These are phyloP conservation scores for Talaromyces sp. DNA, from an alignment of 2,329 filamentous ascomycete genomes.

Conservation along the genomic window DNA sequence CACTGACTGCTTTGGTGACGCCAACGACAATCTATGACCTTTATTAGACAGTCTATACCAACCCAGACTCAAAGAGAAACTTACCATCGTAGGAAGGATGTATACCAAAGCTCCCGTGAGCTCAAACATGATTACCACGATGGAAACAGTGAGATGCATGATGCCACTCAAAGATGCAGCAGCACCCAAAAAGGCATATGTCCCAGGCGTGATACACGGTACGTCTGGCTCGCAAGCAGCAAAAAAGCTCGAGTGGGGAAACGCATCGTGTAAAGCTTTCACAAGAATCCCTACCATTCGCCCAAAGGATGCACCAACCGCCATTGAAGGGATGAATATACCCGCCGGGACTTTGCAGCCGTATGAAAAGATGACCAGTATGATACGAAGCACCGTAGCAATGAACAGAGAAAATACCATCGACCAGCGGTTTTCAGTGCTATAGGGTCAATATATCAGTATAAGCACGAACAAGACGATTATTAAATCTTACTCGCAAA, in stretches of 20 bases:
- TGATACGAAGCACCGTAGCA: constrained; percentile 73
- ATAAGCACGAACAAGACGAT: not conserved
- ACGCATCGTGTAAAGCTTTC: constrained; percentile 77
- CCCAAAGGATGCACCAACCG: constrained; percentile 89
- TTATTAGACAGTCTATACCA: constrained; percentile 5
- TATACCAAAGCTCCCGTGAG: constrained; percentile 95
- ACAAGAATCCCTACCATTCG: constrained; percentile 92
- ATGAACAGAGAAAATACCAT: constrained; percentile 74
- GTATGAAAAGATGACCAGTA: constrained; percentile 91
- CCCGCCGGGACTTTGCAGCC: constrained; percentile 97
- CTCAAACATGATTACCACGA: constrained; percentile 99
- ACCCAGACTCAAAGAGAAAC: constrained; percentile 13
- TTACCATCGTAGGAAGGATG: constrained; percentile 87
- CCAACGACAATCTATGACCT: constrained; percentile 75
- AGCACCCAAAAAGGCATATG: constrained; percentile 91
- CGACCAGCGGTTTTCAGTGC: constrained; percentile 61
- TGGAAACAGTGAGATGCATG: constrained; percentile 95
- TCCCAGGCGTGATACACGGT: constrained; percentile 94
- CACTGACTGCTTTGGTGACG: constrained; percentile 87
- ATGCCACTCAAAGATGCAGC: constrained; percentile 89
- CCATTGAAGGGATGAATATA: constrained; percentile 98
- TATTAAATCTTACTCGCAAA: constrained; percentile 63
- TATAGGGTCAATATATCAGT: constrained; percentile 14
- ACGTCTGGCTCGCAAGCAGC: constrained; percentile 82
- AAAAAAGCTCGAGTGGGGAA: constrained; percentile 80